Conservation (phyloP, 2,329 filamentous ascomycete species). For the Aspergillus caelatus region DNA sequence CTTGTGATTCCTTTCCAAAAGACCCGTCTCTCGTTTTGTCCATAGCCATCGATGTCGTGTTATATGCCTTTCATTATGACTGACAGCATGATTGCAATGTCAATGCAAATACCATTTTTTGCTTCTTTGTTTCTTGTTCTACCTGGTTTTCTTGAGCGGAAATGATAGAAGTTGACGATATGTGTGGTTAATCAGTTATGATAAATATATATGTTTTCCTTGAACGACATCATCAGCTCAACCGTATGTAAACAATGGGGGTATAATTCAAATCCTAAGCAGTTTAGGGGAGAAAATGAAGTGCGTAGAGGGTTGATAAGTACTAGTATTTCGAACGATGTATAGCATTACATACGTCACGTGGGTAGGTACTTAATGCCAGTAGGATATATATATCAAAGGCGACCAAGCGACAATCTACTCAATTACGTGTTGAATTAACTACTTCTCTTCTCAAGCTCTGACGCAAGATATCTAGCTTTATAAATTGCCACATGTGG, state of each 20-base stretch:
- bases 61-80: conserved; percentile 13
- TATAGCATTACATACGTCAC: not conserved
- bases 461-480: not conserved
- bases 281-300: too few relatives aligned
- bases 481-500: not conserved
- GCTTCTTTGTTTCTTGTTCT: conserved; percentile 1
- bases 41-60: conserved; percentile 20
- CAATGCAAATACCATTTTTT: conserved; percentile 12
- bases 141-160: not conserved
- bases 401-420: not conserved
- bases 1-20: conserved; percentile 11
- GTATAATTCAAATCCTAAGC: too few relatives aligned
- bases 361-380: not conserved
- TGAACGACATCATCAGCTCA: not conserved
- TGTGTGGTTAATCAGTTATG: not conserved
- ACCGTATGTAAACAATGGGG: not conserved
- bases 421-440: not conserved
- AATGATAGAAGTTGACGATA: conserved; percentile 1
- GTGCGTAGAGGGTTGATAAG: not conserved
- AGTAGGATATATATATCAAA: not conserved
- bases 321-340: not conserved
- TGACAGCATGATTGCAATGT: conserved; percentile 21
- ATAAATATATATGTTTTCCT: not conserved
- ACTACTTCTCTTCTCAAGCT: not conserved
- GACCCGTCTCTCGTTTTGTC: conserved; percentile 17